phyloP scores from a whole-genome alignment of 768 basidiomycete genomes.

The Mycena metata region DNA sequence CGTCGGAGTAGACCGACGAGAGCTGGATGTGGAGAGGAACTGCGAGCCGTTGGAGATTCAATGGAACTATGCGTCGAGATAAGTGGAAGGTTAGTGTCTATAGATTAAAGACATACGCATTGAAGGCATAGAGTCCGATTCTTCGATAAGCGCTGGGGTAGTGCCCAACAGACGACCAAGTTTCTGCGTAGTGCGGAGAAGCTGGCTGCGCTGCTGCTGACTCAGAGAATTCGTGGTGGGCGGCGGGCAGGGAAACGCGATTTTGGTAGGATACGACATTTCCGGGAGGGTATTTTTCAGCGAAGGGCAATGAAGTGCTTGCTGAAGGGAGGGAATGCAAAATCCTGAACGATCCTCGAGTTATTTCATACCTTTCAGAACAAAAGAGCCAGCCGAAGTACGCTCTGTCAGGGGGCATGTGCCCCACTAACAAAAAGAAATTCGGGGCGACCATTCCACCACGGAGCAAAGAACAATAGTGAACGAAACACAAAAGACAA shows the following conservation, averaged over 20 bases:
- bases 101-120: conserved; percentile 17
- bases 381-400: conserved; percentile 18
- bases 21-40: conserved; percentile 35
- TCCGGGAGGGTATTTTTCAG: conserved; percentile 2
- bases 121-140: conserved; percentile 32
- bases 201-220: conserved; percentile 65
- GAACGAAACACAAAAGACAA: neutral
- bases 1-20: conserved; percentile 34
- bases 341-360: neutral
- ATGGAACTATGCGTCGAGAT: conserved; percentile 20
- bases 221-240: conserved; percentile 70
- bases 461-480: neutral
- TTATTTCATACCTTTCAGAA: conserved; percentile 28
- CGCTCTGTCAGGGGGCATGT: conserved; percentile 10
- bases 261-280: conserved; percentile 45
- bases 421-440: conserved; percentile 25
- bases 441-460: too few species aligned
- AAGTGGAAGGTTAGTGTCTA: neutral
- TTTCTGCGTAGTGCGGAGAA: conserved; percentile 71
- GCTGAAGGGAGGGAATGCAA: conserved; percentile 4
- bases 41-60: conserved; percentile 38
- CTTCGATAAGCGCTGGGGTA: conserved; percentile 70
- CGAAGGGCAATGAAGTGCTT: neutral
- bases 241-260: conserved; percentile 63
- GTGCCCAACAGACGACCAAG: conserved; percentile 70